Base-by-base conservation (phyloP, 2,329 filamentous ascomycete genomes). In the Fusarium brevicatenulatum region DNA sequence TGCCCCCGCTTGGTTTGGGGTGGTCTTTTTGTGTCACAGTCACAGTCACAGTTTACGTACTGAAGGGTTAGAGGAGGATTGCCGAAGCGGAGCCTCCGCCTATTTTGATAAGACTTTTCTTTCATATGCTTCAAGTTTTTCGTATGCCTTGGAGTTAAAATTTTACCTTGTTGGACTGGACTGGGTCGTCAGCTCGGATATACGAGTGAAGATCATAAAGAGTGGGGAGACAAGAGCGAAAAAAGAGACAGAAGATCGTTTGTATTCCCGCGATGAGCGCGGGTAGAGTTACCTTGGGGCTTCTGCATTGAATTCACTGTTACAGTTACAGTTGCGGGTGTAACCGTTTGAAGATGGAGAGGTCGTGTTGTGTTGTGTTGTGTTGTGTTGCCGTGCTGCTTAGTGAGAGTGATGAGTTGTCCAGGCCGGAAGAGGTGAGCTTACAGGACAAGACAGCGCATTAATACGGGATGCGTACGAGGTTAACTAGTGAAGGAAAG, bases 31-130 rank as follows among this genome's bases (percentile, higher is more conserved):
- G 46, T 69, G 66, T 69, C 68, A 71, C 68, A 66, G 59, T 69
- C 68, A 71, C 68, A 66, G 59, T 62, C 55, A 50, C 55, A 37
- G 10, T 58, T 58, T 58, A 50, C 42, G 40, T 50, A 37, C 32
- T 23, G 40, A 58, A n/a, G 53, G 37, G 23, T 59, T 56, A 55
- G 62, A 63, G 67, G 69, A 75, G 74, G 74, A 75, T 68, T 76
- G 58, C 65, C 68, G 54, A 66, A 70, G 70, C 63, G 63, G 62
- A 68, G 63, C 66, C 63, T 63, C 55, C 66, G 39, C 59, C 28
- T 46, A 54, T 54, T n/a, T 65, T 71, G 53, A 67, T 49, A 47
- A 53, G 32, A 50, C 32, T 69, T 65, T 69, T 57, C 21, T 32
- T 30, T 44, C 42, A 42, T 25, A 39, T n/a, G 16, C 25, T 52